These are phyloP conservation scores for Melaleuca quinquenervia DNA, from an alignment of 345 rosid species.

Conservation along the genomic window DNA sequence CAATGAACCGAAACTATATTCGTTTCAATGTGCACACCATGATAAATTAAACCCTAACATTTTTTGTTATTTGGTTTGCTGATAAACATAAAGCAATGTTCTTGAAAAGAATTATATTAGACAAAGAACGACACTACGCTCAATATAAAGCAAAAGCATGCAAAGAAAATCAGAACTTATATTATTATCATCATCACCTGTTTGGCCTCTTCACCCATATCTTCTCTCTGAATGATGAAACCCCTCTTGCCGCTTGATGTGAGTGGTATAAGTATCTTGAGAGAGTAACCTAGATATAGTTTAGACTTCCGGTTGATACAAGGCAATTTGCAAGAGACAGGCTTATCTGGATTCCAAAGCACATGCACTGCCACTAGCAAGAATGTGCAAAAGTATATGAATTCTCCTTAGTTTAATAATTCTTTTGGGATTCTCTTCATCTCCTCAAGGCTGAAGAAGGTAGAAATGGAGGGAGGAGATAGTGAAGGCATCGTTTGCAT, in stretches of 20 bases:
- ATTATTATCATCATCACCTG: conserved; percentile 25
- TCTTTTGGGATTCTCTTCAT: neutral
- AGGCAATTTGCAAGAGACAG: neutral
- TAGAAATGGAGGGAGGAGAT: conserved; percentile 2
- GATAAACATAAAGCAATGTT: neutral
- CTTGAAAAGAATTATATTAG: neutral
- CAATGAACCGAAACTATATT: neutral
- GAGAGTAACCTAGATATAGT: neutral
- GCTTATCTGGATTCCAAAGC: conserved; percentile 33
- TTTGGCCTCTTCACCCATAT: conserved; percentile 70
- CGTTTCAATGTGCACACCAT: neutral
- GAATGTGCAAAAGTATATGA: neutral
- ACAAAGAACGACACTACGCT: neutral
- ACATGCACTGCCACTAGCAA: conserved; percentile 43
- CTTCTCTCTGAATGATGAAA: neutral
- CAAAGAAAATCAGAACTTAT: neutral
- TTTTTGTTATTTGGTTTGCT: neutral
- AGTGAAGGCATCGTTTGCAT: conserved; percentile 13
- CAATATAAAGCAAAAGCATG: neutral
- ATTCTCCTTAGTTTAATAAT: neutral
- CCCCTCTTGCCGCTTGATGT: neutral
- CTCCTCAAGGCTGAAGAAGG: conserved; percentile 2
- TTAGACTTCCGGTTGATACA: neutral
- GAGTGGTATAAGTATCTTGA: neutral
- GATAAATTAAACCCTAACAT: neutral